Conservation (phyloP, 768 basidiomycete genomes). For the Russula ochroleuca region DNA sequence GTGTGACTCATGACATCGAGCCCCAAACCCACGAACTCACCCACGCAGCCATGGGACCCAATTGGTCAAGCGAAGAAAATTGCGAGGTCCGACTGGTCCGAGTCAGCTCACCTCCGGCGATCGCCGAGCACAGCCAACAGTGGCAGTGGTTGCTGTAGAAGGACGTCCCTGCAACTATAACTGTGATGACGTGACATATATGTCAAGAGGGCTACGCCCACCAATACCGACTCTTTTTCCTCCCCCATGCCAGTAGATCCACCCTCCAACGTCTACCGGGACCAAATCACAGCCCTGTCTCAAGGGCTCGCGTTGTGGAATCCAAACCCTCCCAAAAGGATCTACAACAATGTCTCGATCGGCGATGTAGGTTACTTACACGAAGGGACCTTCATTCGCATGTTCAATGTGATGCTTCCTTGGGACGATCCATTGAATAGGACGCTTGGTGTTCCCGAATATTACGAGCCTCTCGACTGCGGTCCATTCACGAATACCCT, state of each 20-base stretch:
- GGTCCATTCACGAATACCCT: neutral
- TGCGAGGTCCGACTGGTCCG: no score
- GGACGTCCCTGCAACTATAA: no score
- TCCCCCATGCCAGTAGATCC: neutral
- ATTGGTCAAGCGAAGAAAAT: no score
- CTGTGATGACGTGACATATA: no score
- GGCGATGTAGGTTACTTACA: slow-evolving; percentile 27
- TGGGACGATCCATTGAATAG: neutral
- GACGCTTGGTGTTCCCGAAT: neutral
- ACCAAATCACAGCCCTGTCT: slow-evolving; percentile 8
- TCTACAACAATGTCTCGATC: slow-evolving; percentile 23
- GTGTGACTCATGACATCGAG: no score
- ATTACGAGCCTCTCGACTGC: neutral
- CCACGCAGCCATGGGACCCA: no score
- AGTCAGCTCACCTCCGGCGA: no score
- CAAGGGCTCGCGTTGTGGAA: slow-evolving; percentile 24
- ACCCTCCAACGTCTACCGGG: slow-evolving; percentile 16
- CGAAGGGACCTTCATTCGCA: slow-evolving; percentile 21
- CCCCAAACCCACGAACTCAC: no score
- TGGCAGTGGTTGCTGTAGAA: no score
- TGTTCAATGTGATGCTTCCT: slow-evolving; percentile 21
- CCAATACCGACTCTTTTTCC: neutral
- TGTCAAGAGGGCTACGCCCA: no score
- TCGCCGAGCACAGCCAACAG: no score
- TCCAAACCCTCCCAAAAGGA: slow-evolving; percentile 16